These are phyloP conservation scores for Apium graveolens DNA, from an alignment of 129 eudicot genomes.

Conservation along the genomic window DNA sequence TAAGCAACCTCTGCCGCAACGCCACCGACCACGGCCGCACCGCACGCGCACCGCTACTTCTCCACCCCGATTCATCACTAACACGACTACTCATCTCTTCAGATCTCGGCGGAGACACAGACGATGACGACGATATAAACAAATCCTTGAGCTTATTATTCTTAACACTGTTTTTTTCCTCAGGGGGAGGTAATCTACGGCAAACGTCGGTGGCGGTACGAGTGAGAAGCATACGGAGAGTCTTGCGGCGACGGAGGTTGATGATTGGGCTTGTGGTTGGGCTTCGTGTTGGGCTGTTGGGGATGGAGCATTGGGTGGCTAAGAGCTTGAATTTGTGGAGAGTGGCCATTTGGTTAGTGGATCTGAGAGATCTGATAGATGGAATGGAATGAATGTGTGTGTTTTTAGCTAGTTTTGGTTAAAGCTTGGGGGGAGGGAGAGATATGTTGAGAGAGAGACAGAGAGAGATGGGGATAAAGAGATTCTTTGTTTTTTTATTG, in stretches of 20 bases:
- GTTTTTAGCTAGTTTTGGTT: too few relatives aligned
- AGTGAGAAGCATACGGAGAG: constrained; percentile 68
- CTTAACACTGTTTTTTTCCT: constrained; percentile 16
- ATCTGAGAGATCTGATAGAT: constrained; percentile 34
- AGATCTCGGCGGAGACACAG: constrained; percentile 30
- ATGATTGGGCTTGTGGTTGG: constrained; percentile 81
- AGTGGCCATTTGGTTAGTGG: constrained; percentile 37
- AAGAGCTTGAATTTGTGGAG: constrained; percentile 77
- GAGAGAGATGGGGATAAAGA: too few relatives aligned
- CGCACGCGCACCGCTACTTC: constrained; percentile 38
- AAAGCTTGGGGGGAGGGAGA: too few relatives aligned
- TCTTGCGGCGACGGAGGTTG: constrained; percentile 83
- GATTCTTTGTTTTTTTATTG: too few relatives aligned
- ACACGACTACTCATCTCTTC: constrained; percentile 12
- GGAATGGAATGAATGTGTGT: constrained; percentile 9
- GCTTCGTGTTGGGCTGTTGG: constrained; percentile 87
- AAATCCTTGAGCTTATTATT: constrained; percentile 63
- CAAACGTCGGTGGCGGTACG: constrained; percentile 14
- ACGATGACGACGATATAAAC: constrained; percentile 64
- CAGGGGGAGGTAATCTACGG: constrained; percentile 23
- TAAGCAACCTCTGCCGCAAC: constrained; percentile 59
- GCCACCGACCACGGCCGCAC: constrained; percentile 61
- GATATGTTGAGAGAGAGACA: too few relatives aligned
- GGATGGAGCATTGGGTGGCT: constrained; percentile 83
- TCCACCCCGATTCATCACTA: constrained; percentile 20